Base-by-base conservation (phyloP, 2,329 filamentous ascomycete species). In the Cladosporium sp. region DNA sequence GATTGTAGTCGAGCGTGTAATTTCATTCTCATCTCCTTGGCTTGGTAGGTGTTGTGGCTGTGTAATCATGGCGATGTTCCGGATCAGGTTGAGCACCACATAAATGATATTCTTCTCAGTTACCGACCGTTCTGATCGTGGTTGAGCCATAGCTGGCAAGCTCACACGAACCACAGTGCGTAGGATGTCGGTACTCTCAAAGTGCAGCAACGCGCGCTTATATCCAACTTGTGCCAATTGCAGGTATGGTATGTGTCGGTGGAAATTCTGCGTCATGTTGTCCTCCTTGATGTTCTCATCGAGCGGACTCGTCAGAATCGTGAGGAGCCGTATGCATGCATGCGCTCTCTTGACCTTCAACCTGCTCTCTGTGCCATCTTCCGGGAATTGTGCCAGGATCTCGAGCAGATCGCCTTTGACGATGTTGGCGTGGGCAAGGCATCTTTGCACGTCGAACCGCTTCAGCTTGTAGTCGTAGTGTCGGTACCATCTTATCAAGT, bases 401-500 rank as follows among this genome's bases (percentile, higher is more conserved):
- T 94, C 92, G 65, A 98, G 82, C 64, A 99, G 80, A 78, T 99
- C 95, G 59, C 92, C 91, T 74, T 90, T 90, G 65, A 98, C 87
- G n/a, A 99, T 79, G 74, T 97, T 97, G 53, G 93, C 91, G 78
- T 98, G 93, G 74, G 92, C 89, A 70, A 98, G 84, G 77, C 93
- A 97, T 79, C 95, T 86, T 67, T 94, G 93, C 66, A 99, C 95
- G 76, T 99, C 95, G 84, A 96, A 90, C 70, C 94, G 90, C 76
- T 97, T 96, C 69, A 90, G 88, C 77, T 96, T 96, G 76, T 96
- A 91, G 66, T 76, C 74, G 72, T 76, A 75, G 68, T 97, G 88
- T 71, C 92, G 93, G 70, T 99, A 85, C 95, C 95, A 99, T 86
- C 90, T 90, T 76, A 95, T 94, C 63, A 99, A 85, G 79, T 99